Evolutionary conservation across 2,329 filamentous ascomycete species (phyloP).

Genomic region (Hymenoscyphus repandus): DNA sequence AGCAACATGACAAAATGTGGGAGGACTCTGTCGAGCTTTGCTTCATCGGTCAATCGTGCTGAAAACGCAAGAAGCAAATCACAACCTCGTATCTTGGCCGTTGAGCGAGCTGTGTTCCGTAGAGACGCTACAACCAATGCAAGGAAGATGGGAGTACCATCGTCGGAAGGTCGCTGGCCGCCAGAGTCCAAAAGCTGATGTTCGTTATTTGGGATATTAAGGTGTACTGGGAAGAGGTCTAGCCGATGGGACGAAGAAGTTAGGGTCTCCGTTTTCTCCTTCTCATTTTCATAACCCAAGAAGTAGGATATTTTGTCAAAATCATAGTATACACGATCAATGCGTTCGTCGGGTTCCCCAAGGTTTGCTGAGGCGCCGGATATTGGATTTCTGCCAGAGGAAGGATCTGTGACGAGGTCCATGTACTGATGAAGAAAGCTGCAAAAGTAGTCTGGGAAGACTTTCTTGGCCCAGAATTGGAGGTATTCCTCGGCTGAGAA

Average conservation of each 20-base stretch:
- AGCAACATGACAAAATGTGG: constrained; percentile 84
- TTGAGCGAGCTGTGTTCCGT: constrained; percentile 80
- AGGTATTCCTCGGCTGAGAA: constrained; percentile 94
- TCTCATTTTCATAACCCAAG: constrained; percentile 63
- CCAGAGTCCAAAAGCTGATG: constrained; percentile 56
- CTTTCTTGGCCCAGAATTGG: constrained; percentile 84
- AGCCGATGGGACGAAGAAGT: constrained; percentile 46
- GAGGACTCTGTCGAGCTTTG: constrained; percentile 86
- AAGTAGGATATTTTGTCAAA: constrained; percentile 98
- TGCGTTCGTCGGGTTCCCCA: constrained; percentile 86
- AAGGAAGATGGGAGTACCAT: constrained; percentile 88
- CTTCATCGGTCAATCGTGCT: constrained; percentile 87
- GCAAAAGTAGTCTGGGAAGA: constrained; percentile 96
- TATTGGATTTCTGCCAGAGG: constrained; percentile 68
- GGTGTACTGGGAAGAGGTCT: constrained; percentile 69
- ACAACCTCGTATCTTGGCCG: constrained; percentile 83
- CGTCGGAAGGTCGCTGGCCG: constrained; percentile 63
- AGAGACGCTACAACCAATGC: constrained; percentile 84
- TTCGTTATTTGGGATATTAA: constrained; percentile 83
- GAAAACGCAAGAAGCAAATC: constrained; percentile 89
- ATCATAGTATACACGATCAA: constrained; percentile 87
- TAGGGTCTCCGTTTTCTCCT: constrained; percentile 26
- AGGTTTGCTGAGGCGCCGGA: constrained; percentile 66
- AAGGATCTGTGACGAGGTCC: constrained; percentile 88
- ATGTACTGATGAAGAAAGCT: constrained; percentile 97